Evolutionary conservation across 495 filamentous ascomycete species (phyloP).

Genomic region (Annulohypoxylon stygium): DNA sequence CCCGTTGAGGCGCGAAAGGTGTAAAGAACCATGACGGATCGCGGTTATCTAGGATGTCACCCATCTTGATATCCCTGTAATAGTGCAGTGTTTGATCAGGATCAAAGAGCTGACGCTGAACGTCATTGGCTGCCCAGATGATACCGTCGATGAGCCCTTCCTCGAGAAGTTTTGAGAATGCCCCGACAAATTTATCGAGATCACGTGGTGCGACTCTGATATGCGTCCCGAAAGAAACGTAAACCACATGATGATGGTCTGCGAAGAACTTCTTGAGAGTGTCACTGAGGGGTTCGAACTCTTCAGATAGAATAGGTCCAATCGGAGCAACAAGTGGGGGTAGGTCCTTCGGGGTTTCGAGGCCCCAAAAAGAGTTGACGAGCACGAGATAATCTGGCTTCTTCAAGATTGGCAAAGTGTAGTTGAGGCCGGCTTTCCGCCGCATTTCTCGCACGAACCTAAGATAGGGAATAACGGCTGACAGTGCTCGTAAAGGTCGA

Average conservation of each 20-base stretch:
- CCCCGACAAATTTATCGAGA: slow-evolving; percentile 47
- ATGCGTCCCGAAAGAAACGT: slow-evolving; percentile 58
- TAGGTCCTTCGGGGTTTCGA: slow-evolving; percentile 57
- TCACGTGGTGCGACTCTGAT: slow-evolving; percentile 49
- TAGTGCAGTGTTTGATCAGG: slow-evolving; percentile 22
- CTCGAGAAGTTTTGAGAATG: slow-evolving; percentile 40
- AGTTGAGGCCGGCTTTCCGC: slow-evolving; percentile 44
- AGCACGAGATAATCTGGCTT: slow-evolving; percentile 59
- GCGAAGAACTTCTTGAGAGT: slow-evolving; percentile 44
- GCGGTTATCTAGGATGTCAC: slow-evolving; percentile 42
- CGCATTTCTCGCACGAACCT: slow-evolving; percentile 53
- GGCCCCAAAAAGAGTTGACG: slow-evolving; percentile 59
- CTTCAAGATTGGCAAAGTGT: slow-evolving; percentile 34
- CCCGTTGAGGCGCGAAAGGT: slow-evolving; percentile 53
- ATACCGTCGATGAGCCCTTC: slow-evolving; percentile 54
- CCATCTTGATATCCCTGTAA: slow-evolving; percentile 23
- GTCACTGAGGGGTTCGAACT: slow-evolving; percentile 46
- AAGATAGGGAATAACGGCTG: slow-evolving; percentile 45
- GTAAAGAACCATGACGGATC: slow-evolving; percentile 49
- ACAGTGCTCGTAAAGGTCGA: slow-evolving; percentile 39
- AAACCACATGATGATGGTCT: slow-evolving; percentile 46
- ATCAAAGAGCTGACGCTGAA: slow-evolving; percentile 39
- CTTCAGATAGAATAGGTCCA: slow-evolving; percentile 54
- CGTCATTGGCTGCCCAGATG: slow-evolving; percentile 53
- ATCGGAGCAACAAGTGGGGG: slow-evolving; percentile 53